Percentiles rank a stretch among this genome's conserved stretches.
These are phyloP conservation scores for Apophysomyces trapeziformis DNA, from an alignment of 371 early-diverging fungal species.

Conservation along the genomic window DNA sequence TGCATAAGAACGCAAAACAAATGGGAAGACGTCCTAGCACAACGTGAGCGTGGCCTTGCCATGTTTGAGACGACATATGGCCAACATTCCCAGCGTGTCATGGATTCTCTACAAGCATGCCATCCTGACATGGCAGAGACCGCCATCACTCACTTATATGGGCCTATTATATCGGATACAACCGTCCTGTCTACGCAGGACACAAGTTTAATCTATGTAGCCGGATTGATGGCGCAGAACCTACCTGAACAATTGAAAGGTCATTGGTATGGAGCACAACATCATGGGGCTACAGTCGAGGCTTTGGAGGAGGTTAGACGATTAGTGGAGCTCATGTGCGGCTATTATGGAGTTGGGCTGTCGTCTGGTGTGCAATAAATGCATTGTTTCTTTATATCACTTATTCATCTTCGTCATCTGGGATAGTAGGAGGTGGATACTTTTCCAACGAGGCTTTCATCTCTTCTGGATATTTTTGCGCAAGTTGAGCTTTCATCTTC, in stretches of 20 bases:
- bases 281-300: conserved; percentile 35
- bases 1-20: conserved; percentile 27
- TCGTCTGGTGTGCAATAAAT: no score
- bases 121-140: conserved; percentile 45
- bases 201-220: conserved; percentile 38
- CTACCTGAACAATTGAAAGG: conserved; percentile 38
- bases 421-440: conserved; percentile 35
- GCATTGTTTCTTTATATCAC: no score
- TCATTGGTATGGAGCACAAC: conserved; percentile 41
- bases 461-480: conserved; percentile 41
- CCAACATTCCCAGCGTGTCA: conserved; percentile 33
- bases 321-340: conserved; percentile 7
- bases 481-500: conserved; percentile 39
- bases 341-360: no score
- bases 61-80: conserved; percentile 42
- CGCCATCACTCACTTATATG: conserved; percentile 43
- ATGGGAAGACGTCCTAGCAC: conserved; percentile 83
- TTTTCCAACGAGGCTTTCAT: conserved; percentile 26
- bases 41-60: conserved; percentile 59
- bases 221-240: conserved; percentile 31
- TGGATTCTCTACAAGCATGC: conserved; percentile 27
- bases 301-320: conserved; percentile 23
- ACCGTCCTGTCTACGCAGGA: conserved; percentile 31
- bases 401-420: conserved; percentile 27
- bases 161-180: conserved; percentile 33